Evolutionary conservation across 2,329 filamentous ascomycete species (phyloP).

Genomic region (Geosmithia flava): DNA sequence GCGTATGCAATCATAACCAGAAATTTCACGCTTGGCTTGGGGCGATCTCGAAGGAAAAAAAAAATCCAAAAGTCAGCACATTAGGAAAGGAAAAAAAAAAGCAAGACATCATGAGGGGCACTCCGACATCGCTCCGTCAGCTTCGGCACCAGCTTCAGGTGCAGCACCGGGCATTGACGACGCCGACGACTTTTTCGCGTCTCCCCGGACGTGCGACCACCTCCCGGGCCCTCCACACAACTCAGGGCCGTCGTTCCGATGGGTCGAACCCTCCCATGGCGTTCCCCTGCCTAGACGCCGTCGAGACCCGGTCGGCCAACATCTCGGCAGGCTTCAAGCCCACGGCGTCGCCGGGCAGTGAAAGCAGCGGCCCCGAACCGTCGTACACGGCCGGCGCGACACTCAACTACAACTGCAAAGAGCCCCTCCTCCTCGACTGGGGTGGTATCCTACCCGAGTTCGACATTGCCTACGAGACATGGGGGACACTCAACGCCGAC

Average conservation of each 20-base stretch:
- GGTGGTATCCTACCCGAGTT: constrained; percentile 85
- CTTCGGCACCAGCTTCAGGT: background rate
- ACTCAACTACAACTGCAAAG: constrained; percentile 58
- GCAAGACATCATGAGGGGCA: background rate
- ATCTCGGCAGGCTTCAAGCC: constrained; percentile 37
- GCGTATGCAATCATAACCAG: background rate
- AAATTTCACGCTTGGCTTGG: background rate
- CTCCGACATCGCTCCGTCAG: background rate
- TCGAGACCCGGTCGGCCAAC: constrained; percentile 65
- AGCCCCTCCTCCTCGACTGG: constrained; percentile 82
- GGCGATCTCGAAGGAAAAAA: background rate
- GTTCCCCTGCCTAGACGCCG: constrained; percentile 80
- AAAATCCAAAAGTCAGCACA: too few relatives aligned
- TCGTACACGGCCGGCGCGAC: constrained; percentile 89
- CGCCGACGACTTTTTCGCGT: background rate
- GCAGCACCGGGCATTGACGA: background rate
- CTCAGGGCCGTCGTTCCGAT: constrained; percentile 10
- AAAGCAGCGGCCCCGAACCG: constrained; percentile 72
- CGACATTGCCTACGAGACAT: constrained; percentile 84
- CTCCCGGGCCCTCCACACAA: constrained; percentile 8
- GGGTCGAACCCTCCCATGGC: constrained; percentile 74
- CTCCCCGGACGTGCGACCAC: background rate
- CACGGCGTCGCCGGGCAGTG: constrained; percentile 7
- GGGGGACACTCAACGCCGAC: constrained; percentile 70
- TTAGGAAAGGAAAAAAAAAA: background rate